Conservation (phyloP, 192 early-diverging fungal species). For the Gryganskiella cystojenkinii region DNA sequence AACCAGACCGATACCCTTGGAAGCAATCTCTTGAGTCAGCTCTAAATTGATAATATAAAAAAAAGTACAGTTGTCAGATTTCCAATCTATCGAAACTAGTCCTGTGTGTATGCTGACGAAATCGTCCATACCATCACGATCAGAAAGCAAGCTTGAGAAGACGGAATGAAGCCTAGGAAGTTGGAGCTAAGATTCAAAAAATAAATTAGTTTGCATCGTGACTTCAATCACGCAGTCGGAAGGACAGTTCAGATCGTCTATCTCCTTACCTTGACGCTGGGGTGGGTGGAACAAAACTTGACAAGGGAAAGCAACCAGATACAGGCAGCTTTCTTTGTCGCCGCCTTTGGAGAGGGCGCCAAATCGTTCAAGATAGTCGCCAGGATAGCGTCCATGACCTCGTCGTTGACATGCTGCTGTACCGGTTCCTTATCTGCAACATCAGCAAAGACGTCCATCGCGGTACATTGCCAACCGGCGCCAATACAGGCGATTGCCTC, state of each 20-base stretch:
- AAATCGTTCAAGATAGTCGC: conserved; percentile 66
- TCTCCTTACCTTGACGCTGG: conserved; percentile 57
- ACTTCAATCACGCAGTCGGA: too few relatives aligned
- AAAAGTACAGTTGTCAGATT: not conserved
- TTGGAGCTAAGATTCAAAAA: conserved; percentile 42
- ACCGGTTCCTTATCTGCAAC: conserved; percentile 61
- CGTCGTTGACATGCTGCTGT: conserved; percentile 7
- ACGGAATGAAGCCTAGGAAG: conserved; percentile 77
- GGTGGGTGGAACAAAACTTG: conserved; percentile 72
- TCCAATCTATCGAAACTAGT: not conserved
- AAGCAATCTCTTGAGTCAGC: conserved; percentile 87
- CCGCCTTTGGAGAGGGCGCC: conserved; percentile 60
- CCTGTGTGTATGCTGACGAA: not conserved
- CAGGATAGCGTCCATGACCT: conserved; percentile 58
- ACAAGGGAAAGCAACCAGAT: conserved; percentile 84
- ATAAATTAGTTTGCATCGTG: too few relatives aligned
- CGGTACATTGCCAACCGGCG: conserved; percentile 73
- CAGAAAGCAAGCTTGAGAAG: conserved; percentile 79
- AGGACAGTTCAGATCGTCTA: too few relatives aligned
- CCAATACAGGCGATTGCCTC: conserved; percentile 76
- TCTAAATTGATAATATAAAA: conserved; percentile 51
- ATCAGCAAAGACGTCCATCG: conserved; percentile 78
- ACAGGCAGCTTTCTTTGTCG: conserved; percentile 73
- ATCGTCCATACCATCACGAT: conserved; percentile 75
- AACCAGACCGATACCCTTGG: conserved; percentile 86